Percentiles rank a stretch among this genome's conserved stretches.
Conservation (phyloP, 306 rosid species). For the Corylus heterophylla region DNA sequence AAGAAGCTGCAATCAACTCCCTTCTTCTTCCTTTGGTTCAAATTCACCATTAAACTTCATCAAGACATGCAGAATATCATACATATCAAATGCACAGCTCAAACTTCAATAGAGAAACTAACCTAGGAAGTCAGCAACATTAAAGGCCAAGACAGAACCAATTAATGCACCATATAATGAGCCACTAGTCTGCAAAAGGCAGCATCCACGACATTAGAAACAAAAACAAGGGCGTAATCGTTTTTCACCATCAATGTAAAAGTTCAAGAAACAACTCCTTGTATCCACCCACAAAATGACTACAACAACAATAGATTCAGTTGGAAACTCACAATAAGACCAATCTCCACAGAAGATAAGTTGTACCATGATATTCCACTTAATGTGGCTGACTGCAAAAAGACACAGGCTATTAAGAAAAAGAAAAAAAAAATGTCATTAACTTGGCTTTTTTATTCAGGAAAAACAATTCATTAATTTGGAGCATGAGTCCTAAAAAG, state of each 20-base stretch:
- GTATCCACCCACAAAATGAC: slow-evolving; percentile 15
- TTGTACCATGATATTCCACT: slow-evolving; percentile 90
- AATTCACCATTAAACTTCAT: slow-evolving; percentile 33
- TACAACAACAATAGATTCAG: slow-evolving; percentile 19
- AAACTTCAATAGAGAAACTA: slow-evolving; percentile 24
- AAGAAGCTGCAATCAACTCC: slow-evolving; percentile 75
- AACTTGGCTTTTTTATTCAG: slow-evolving; percentile 2
- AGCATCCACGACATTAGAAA: slow-evolving; percentile 23
- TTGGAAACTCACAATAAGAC: slow-evolving; percentile 76
- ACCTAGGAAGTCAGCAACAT: slow-evolving; percentile 86
- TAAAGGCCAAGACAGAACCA: slow-evolving; percentile 88
- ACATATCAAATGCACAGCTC: slow-evolving; percentile 20
- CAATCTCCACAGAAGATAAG: slow-evolving; percentile 74
- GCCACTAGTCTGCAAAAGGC: slow-evolving; percentile 87
- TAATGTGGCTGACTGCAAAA: slow-evolving; percentile 68
- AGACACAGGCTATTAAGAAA: slow-evolving; percentile 22
- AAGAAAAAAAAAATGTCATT: slow-evolving; percentile 15
- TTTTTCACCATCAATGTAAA: slow-evolving; percentile 23
- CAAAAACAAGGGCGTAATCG: neutral
- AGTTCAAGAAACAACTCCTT: neutral
- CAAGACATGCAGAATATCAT: slow-evolving; percentile 17
- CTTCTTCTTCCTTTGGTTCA: slow-evolving; percentile 72
- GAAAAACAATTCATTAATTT: neutral
- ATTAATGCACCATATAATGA: slow-evolving; percentile 93
- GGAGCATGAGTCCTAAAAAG: neutral